Percentiles rank a stretch among this genome's conserved stretches.
These are phyloP conservation scores for Mikania micrantha DNA, from an alignment of 129 eudicot genomes.

Conservation along the genomic window DNA sequence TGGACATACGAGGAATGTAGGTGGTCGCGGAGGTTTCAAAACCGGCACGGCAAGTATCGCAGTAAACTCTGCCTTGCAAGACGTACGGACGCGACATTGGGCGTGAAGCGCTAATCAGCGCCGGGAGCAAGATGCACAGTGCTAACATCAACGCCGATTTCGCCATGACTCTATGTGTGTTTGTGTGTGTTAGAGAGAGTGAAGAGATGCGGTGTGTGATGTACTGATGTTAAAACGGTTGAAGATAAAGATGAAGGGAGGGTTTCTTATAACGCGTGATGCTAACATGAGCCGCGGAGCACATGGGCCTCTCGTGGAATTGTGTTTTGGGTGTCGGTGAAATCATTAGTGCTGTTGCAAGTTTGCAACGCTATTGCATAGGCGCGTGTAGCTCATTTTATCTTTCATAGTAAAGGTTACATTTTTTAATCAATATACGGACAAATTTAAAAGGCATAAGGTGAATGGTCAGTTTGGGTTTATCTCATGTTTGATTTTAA, in stretches of 20 bases:
- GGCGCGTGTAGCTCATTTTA: slow-evolving; percentile 1
- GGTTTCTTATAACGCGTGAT: background rate
- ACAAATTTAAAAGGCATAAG: too few relatives aligned
- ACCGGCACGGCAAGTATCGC: slow-evolving; percentile 68
- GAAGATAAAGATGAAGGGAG: slow-evolving; percentile 4
- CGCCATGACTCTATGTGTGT: slow-evolving; percentile 29
- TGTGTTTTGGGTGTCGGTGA: slow-evolving; percentile 23
- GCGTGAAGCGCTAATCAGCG: slow-evolving; percentile 31
- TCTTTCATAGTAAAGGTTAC: too few relatives aligned
- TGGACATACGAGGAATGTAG: slow-evolving; percentile 35
- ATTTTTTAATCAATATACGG: too few relatives aligned
- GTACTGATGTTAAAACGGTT: background rate
- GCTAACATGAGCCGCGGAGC: slow-evolving; percentile 21
- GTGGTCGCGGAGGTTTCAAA: slow-evolving; percentile 59
- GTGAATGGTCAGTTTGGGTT: too few relatives aligned
- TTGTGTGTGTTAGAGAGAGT: slow-evolving; percentile 3
- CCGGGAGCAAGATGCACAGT: slow-evolving; percentile 36
- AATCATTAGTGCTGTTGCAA: background rate
- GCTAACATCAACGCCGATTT: slow-evolving; percentile 25
- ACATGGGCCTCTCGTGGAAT: slow-evolving; percentile 30
- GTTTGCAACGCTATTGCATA: background rate
- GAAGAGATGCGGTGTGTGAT: slow-evolving; percentile 1
- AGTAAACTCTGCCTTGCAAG: slow-evolving; percentile 51
- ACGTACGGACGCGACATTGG: slow-evolving; percentile 34
- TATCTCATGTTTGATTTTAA: too few relatives aligned